Conservation (phyloP, 1,139 yeast genomes). For the Blastobotrys raffinosifermentans region DNA sequence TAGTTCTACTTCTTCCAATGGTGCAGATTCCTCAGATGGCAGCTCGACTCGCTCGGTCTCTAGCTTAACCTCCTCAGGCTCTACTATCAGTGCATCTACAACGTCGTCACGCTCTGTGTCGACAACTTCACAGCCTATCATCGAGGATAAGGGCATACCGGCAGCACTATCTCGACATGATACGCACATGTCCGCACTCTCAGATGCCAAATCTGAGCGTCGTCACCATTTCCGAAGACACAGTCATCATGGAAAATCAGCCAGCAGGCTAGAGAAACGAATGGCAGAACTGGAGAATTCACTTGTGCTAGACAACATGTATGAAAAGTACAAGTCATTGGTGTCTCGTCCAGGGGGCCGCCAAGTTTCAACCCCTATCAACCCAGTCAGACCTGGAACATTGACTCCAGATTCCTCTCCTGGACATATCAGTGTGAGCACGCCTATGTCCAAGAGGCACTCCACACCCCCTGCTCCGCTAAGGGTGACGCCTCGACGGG, state of each 20-base stretch:
- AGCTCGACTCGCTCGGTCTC: background rate
- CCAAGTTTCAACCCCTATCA: background rate
- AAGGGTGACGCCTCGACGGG: too few species aligned
- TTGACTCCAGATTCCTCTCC: background rate
- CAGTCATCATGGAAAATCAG: background rate
- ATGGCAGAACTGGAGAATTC: conserved; percentile 1
- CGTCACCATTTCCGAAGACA: too few species aligned
- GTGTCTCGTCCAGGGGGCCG: background rate
- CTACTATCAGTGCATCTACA: too few species aligned
- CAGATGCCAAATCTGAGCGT: background rate
- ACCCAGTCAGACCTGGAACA: background rate
- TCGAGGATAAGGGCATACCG: background rate
- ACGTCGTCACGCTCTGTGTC: too few species aligned
- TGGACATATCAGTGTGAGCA: background rate
- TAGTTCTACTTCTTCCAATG: conserved; percentile 5
- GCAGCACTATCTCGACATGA: background rate
- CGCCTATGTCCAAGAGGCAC: too few species aligned
- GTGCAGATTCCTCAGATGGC: background rate
- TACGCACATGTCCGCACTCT: background rate
- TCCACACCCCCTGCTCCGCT: too few species aligned
- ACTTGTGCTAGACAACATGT: conserved; percentile 1
- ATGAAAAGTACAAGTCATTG: conserved; percentile 1
- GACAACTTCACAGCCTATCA: background rate
- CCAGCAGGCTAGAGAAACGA: background rate
- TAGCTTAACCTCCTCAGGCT: too few species aligned